A percentile compares a stretch with the other conserved stretches of the same genome.
phyloP scores from a whole-genome alignment of 75 land plant species.

The Cupressus sempervirens region DNA sequence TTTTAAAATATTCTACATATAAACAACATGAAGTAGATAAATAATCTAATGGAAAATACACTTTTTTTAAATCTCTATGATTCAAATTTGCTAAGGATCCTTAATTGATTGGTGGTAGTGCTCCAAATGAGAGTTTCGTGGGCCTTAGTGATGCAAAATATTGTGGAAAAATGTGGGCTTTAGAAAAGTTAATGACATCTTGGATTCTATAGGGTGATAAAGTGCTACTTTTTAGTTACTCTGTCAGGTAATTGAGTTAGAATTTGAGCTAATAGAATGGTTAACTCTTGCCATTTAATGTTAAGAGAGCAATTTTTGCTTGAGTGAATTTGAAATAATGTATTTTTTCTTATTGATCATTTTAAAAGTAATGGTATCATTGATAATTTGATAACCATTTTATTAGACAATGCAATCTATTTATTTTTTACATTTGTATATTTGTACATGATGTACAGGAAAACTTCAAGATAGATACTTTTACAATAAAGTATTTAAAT shows the following conservation, averaged over 20 bases:
- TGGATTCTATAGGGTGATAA: no score
- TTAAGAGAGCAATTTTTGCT: slow-evolving; percentile 1
- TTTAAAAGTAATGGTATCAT: background rate
- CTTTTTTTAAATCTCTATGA: no score
- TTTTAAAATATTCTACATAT: no score
- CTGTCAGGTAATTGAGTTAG: no score
- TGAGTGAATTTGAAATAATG: background rate
- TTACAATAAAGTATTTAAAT: background rate
- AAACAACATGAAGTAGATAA: no score
- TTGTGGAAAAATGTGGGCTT: no score
- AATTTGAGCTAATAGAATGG: background rate
- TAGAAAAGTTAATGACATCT: no score
- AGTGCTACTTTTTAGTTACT: no score
- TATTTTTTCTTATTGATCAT: background rate
- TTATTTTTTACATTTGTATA: background rate
- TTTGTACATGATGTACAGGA: background rate
- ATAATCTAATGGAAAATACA: no score
- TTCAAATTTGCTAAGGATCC: no score
- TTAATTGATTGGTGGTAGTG: slow-evolving; percentile 63
- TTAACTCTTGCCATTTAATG: background rate
- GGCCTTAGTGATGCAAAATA: slow-evolving; percentile 81
- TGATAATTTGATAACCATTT: background rate
- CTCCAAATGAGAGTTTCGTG: slow-evolving; percentile 83
- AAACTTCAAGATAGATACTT: background rate
- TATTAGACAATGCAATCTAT: no score